A percentile compares a stretch with the other conserved stretches of the same genome.
phyloP scores from a whole-genome alignment of 371 early-diverging fungal genomes.

The Haplosporangium sp. region DNA sequence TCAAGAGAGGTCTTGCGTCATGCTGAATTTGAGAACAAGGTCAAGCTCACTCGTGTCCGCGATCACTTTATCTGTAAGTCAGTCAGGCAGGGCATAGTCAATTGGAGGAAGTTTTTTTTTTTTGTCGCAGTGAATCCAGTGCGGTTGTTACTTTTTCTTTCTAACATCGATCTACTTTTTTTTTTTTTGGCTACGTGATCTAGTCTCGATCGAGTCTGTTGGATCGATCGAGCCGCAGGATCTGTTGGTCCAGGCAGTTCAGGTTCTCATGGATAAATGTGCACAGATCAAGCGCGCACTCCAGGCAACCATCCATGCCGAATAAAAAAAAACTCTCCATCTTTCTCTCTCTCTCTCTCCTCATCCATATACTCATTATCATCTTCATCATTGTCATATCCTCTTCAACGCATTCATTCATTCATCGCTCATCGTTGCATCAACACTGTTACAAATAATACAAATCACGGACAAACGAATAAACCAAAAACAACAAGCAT shows the following conservation, averaged over 20 bases:
- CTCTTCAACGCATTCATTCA: too few relatives aligned
- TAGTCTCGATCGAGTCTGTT: slow-evolving; percentile 91
- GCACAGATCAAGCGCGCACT: slow-evolving; percentile 66
- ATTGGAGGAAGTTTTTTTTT: too few relatives aligned
- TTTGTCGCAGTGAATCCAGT: background rate
- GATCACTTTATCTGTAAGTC: slow-evolving; percentile 97
- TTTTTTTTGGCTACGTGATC: background rate
- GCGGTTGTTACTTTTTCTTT: background rate
- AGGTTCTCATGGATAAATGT: slow-evolving; percentile 86
- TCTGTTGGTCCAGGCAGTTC: slow-evolving; percentile 81
- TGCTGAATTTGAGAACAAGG: slow-evolving; percentile 91
- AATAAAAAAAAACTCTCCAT: slow-evolving; percentile 18
- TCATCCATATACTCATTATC: slow-evolving; percentile 1
- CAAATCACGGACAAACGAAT: too few relatives aligned
- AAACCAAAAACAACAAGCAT: too few relatives aligned
- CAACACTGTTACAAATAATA: too few relatives aligned
- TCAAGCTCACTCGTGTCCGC: slow-evolving; percentile 88
- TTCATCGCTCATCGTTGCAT: too few relatives aligned
- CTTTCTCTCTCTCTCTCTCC: background rate
- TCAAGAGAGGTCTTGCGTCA: slow-evolving; percentile 97
- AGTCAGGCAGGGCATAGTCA: background rate
- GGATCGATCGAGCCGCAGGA: slow-evolving; percentile 85
- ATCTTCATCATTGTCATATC: too few relatives aligned
- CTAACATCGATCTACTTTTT: background rate
- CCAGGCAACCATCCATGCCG: slow-evolving; percentile 36